These are phyloP conservation scores for Taiozyma sp. DNA, from an alignment of 1,139 yeast genomes.

Conservation along the genomic window DNA sequence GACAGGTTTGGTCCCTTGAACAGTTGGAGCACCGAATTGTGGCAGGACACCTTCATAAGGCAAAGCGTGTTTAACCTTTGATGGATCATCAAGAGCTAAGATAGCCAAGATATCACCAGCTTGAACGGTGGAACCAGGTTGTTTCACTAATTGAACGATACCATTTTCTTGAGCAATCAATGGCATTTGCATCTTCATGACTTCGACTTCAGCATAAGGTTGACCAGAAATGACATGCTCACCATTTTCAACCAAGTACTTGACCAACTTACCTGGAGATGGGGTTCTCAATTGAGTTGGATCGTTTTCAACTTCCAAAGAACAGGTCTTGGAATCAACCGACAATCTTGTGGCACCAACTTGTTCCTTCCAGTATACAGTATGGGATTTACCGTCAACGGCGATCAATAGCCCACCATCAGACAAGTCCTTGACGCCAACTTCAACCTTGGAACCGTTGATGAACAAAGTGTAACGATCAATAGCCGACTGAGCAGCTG, in stretches of 20 bases:
- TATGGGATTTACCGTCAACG: conserved; percentile 87
- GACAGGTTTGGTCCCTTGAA: conserved; percentile 79
- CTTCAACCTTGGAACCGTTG: conserved; percentile 87
- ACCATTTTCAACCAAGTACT: conserved; percentile 90
- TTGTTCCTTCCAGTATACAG: conserved; percentile 97
- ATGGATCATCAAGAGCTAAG: conserved; percentile 90
- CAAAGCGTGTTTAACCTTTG: conserved; percentile 93
- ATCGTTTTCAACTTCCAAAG: conserved; percentile 90
- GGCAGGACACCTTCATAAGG: conserved; percentile 96
- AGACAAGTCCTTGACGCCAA: conserved; percentile 78
- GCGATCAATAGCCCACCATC: conserved; percentile 93
- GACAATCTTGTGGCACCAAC: conserved; percentile 94
- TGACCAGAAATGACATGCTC: conserved; percentile 91
- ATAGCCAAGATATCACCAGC: conserved; percentile 98
- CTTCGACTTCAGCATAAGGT: conserved; percentile 97
- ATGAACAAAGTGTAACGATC: conserved; percentile 85
- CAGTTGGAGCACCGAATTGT: conserved; percentile 73
- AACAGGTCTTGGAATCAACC: conserved; percentile 91
- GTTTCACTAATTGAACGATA: conserved; percentile 85
- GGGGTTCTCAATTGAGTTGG: conserved; percentile 99
- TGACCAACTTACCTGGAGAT: conserved; percentile 96
- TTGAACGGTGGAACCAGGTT: conserved; percentile 94
- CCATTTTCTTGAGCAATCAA: conserved; percentile 91
- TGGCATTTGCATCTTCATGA: conserved; percentile 98
- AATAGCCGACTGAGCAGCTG: conserved; percentile 86